A percentile compares a stretch with the other conserved stretches of the same genome.
These are phyloP conservation scores for Quercus berberidifolia DNA, from an alignment of 306 rosid species.

Conservation along the genomic window DNA sequence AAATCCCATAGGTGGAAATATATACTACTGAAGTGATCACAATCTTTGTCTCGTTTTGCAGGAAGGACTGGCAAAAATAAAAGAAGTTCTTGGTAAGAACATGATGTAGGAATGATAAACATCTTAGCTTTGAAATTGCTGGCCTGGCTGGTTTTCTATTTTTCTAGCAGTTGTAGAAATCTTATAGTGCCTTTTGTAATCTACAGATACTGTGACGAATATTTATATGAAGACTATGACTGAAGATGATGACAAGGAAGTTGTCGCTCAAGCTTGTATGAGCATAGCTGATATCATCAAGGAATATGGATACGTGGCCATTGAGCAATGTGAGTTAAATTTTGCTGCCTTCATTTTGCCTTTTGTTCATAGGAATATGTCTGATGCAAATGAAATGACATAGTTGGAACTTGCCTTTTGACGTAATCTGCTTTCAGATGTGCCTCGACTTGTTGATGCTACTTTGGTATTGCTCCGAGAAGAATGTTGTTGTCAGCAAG, in stretches of 20 bases:
- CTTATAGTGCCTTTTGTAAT: constrained; percentile 3
- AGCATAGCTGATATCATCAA: no score
- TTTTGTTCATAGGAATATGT: no score
- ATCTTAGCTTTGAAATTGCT: background rate
- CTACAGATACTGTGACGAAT: constrained; percentile 74
- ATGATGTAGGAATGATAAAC: constrained; percentile 9
- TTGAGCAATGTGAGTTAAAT: no score
- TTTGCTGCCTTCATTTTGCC: no score
- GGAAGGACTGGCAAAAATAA: constrained; percentile 80
- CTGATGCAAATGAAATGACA: no score
- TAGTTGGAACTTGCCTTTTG: background rate
- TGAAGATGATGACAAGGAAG: constrained; percentile 77
- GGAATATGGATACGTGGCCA: no score
- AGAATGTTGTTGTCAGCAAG: constrained; percentile 83
- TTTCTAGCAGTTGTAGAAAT: constrained; percentile 6
- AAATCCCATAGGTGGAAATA: background rate
- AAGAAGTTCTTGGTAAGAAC: constrained; percentile 68
- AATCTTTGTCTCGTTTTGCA: constrained; percentile 41
- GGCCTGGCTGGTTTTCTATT: background rate
- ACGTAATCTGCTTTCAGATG: constrained; percentile 38
- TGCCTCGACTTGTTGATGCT: constrained; percentile 72
- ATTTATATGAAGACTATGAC: constrained; percentile 80
- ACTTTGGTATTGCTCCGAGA: constrained; percentile 71
- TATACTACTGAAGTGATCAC: background rate
- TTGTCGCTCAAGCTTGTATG: no score